Evolutionary conservation across 177 flowering plant species (phyloP), one percentile per base, ranked within the genome.

Genomic region (Vitis hybrid): DNA sequence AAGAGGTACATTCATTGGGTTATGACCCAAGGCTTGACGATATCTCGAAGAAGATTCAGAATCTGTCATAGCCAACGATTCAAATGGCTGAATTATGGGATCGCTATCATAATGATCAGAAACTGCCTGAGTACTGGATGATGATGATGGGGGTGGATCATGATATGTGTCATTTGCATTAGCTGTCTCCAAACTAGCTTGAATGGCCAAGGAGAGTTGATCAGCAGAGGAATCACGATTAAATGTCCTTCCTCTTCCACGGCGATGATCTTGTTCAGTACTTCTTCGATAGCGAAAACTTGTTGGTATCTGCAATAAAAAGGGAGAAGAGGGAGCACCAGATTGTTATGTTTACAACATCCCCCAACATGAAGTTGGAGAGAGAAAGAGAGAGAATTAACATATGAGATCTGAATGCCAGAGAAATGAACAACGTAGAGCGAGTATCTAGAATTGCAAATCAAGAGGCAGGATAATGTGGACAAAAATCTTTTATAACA

Each of bases 201-300:
- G 79, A 72, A 87, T 85, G 56, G 93, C 97, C 77, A 77, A 39
- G 1, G 89, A 78, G 52, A 93, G 88, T 72, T 88, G 88, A 70
- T 78, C 52, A 15, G 83, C 93, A 59, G 90, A 75, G 31, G 81
- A 75, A 68, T 87, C 96, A 19, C 76, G 79, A 19, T 31, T 83
- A 66, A 80, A 87, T 19, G 81, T 74, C 29, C 79, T 66, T 16
- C 93, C 88, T 70, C 97, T 84, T 75, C 94, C 90, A 65, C 90
- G 90, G 9, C 82, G 89, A 61, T 64, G 75, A 50, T 86, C 90
- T 65, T 84, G 87, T 18, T 86, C 95, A 75, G 60, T 87, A 62
- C 67, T 72, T 26, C 90, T 83, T 21, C 89, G 76, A 59, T 82
- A 96, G 48, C 82, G 81, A 66, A 96, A 96, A 79, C 99, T 89